Base-by-base conservation (phyloP, 177 flowering plant species). In the Telopea speciosissima region DNA sequence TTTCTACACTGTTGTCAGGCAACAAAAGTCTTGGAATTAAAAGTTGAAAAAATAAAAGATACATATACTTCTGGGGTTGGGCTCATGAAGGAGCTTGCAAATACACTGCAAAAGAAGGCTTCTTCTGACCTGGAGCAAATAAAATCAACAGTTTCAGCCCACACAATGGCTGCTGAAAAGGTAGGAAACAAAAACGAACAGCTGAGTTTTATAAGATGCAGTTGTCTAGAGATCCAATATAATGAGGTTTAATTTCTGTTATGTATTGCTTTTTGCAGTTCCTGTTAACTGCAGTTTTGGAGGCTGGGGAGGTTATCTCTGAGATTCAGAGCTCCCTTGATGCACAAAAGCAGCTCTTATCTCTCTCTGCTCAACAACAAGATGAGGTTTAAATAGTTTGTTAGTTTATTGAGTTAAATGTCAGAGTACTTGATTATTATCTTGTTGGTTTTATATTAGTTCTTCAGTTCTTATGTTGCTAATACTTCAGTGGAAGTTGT, bases 101-200 rank as follows among this genome's bases (percentile, higher is more conserved):
- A 76, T 25, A 72, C 81, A 33, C 70, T 89, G 58, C 84, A 87
- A 59, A 79, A 24, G 65, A 81, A 77, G 71, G 80, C 90, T 66
- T 79, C 84, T 63, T 77, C 88, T 54, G 84, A 89, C 76, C 68
- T 88, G 74, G 87, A 84, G 68, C 80, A 85, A 68, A 79, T 90
- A 26, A 81, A 83, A 52, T 83, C 84, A 68, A 76, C 72, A 68
- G 60, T 86, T 12, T 79, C 74, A 49, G 60, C 81, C n/a, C 90
- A 89, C 73, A 69, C 79, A 72, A 68, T 71, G 63, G 74, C 75
- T 66, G 85, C 79, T 65, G 94, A 90, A 73, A 82, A 87, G 69
- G 97, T 92, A 87, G 16, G 85, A 52, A 69, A 28, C 68, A 7
- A 19, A 26, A 65, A 24, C 36, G 24, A 68, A 58, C 61, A 13